Conservation (phyloP, 1,284 basidiomycete genomes). For the Trichosporon sp. region DNA sequence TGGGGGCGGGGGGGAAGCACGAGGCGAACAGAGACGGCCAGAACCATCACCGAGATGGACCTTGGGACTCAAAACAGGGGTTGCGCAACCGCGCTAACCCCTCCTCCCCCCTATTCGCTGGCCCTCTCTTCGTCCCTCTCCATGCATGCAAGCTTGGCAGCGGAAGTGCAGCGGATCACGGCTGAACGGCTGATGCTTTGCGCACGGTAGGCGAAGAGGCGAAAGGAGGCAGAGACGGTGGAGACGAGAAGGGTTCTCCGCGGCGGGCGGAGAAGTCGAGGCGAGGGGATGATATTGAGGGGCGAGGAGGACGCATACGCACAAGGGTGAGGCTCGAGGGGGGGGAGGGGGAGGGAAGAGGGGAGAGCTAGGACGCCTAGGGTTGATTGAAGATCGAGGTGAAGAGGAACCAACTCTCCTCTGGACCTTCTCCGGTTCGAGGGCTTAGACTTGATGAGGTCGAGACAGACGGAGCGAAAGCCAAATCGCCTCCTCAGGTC, state of each 20-base stretch:
- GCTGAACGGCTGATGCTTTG: not conserved
- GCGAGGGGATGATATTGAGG: too few relatives aligned
- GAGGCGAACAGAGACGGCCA: not conserved
- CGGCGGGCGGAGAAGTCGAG: not conserved
- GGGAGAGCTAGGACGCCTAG: too few relatives aligned
- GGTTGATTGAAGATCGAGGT: not conserved
- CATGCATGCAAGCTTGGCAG: not conserved
- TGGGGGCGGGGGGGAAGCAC: not conserved
- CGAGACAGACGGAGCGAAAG: not conserved
- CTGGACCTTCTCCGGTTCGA: not conserved
- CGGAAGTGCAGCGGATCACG: not conserved
- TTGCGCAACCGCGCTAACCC: not conserved
- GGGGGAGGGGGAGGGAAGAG: too few relatives aligned
- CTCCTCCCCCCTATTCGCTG: not conserved
- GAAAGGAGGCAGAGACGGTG: not conserved
- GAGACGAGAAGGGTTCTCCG: not conserved
- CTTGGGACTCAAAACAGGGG: not conserved
- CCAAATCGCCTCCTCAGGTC: not conserved
- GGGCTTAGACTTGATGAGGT: not conserved
- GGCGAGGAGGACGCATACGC: too few relatives aligned
- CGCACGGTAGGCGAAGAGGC: not conserved
- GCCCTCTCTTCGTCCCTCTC: not conserved
- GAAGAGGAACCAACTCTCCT: not conserved
- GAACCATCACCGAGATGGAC: not conserved
- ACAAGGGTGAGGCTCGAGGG: not conserved